A percentile compares a stretch with the other conserved stretches of the same genome.
Conservation (phyloP, 1,139 yeast species). For the Diutina mesorugosa region DNA sequence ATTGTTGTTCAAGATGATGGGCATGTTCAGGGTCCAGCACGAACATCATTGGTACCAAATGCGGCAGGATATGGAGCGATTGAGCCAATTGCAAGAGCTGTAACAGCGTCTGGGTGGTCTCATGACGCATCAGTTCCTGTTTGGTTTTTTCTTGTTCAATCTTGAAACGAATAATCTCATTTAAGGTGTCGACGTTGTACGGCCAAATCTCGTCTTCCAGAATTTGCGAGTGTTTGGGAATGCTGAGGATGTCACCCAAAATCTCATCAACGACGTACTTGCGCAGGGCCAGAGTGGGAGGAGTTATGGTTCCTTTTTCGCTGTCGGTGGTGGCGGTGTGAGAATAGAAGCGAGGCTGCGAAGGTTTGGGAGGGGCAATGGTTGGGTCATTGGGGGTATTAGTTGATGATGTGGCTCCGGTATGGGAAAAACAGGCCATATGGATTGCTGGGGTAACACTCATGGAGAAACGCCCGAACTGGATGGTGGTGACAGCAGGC, state of each 20-base stretch:
- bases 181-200: not conserved
- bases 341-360: not conserved
- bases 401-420: not conserved
- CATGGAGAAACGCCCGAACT: not conserved
- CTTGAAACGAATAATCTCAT: not conserved
- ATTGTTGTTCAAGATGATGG: not conserved
- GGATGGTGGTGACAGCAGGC: not conserved
- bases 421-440: not conserved
- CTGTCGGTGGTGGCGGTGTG: not conserved
- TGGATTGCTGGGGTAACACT: not conserved
- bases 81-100: not conserved
- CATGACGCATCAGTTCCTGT: constrained; percentile 1
- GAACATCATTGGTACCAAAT: constrained; percentile 1
- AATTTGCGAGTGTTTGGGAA: not conserved
- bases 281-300: not conserved
- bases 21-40: not conserved
- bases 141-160: constrained; percentile 1
- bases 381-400: not conserved
- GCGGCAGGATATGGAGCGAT: not conserved
- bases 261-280: not conserved
- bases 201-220: not conserved
- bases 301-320: constrained; percentile 1
- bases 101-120: not conserved
- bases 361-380: not conserved
- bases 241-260: constrained; percentile 1